A percentile compares a stretch with the other conserved stretches of the same genome.
Conservation (phyloP, 1,139 yeast genomes). For the Nakaseomyces nivariensis region DNA sequence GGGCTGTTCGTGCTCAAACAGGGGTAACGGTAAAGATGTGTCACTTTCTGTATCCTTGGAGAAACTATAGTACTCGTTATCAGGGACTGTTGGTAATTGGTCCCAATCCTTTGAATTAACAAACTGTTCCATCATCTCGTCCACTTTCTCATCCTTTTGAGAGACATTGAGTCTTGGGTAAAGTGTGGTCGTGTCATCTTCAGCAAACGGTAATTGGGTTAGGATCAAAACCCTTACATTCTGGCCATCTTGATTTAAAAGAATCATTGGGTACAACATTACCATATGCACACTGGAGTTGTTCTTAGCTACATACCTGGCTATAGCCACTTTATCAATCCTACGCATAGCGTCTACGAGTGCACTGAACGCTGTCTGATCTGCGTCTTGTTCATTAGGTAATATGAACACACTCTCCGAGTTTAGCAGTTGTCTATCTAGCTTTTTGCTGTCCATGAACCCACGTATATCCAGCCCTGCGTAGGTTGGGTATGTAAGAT, state of each 20-base stretch:
- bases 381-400: slow-evolving; percentile 34
- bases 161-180: slow-evolving; percentile 39
- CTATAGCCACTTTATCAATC: slow-evolving; percentile 44
- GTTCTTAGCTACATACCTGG: slow-evolving; percentile 46
- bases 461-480: slow-evolving; percentile 59
- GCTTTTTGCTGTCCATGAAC: slow-evolving; percentile 35
- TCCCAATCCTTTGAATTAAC: slow-evolving; percentile 22
- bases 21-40: slow-evolving; percentile 18
- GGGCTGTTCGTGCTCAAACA: not conserved
- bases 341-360: slow-evolving; percentile 47
- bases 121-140: slow-evolving; percentile 19
- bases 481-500: slow-evolving; percentile 33
- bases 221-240: slow-evolving; percentile 29
- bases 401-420: slow-evolving; percentile 52
- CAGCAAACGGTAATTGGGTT: slow-evolving; percentile 60
- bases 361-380: slow-evolving; percentile 40
- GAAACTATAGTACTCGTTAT: slow-evolving; percentile 11
- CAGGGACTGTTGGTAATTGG: slow-evolving; percentile 6
- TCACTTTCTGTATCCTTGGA: slow-evolving; percentile 5
- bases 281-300: slow-evolving; percentile 47
- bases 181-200: slow-evolving; percentile 59
- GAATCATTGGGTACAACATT: slow-evolving; percentile 43
- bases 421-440: slow-evolving; percentile 52
- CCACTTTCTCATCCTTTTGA: slow-evolving; percentile 15
- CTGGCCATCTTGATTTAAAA: slow-evolving; percentile 14